Percentiles rank a stretch among this genome's conserved stretches.
phyloP scores from a whole-genome alignment of 805 yeast genomes.

The Wickerhamiella domercqiae region DNA sequence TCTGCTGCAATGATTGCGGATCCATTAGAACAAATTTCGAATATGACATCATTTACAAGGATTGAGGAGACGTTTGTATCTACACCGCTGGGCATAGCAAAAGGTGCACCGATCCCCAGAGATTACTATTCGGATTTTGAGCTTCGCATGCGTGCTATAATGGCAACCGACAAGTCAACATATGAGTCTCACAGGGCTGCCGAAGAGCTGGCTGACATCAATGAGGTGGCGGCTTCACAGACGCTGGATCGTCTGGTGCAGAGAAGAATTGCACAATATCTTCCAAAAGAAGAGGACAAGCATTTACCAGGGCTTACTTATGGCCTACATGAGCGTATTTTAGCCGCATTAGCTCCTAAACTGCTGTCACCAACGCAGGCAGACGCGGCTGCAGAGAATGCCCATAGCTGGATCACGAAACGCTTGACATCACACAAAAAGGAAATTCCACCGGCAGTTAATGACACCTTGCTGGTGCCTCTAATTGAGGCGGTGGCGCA shows the following conservation, averaged over 20 bases:
- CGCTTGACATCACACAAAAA: background rate
- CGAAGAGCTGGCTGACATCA: constrained; percentile 30
- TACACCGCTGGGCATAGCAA: constrained; percentile 27
- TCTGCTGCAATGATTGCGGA: constrained; percentile 11
- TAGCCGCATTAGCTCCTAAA: constrained; percentile 27
- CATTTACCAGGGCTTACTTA: constrained; percentile 35
- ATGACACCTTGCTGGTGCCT: constrained; percentile 48
- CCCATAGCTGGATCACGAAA: background rate
- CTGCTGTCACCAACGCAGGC: constrained; percentile 29
- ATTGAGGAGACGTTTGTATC: constrained; percentile 37
- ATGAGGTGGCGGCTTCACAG: constrained; percentile 32
- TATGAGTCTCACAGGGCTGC: constrained; percentile 32
- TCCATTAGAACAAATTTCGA: constrained; percentile 29
- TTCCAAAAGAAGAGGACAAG: constrained; percentile 21
- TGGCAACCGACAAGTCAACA: constrained; percentile 39
- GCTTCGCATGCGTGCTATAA: constrained; percentile 29
- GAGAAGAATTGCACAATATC: constrained; percentile 25
- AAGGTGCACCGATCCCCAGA: constrained; percentile 15
- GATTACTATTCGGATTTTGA: constrained; percentile 11
- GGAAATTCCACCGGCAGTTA: constrained; percentile 36
- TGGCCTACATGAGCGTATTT: constrained; percentile 39
- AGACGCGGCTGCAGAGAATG: constrained; percentile 32
- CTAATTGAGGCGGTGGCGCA: constrained; percentile 40
- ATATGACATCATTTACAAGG: constrained; percentile 53
- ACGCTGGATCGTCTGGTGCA: constrained; percentile 36